phyloP scores from a whole-genome alignment of 208 protist species.

The Porcisia deanei region DNA sequence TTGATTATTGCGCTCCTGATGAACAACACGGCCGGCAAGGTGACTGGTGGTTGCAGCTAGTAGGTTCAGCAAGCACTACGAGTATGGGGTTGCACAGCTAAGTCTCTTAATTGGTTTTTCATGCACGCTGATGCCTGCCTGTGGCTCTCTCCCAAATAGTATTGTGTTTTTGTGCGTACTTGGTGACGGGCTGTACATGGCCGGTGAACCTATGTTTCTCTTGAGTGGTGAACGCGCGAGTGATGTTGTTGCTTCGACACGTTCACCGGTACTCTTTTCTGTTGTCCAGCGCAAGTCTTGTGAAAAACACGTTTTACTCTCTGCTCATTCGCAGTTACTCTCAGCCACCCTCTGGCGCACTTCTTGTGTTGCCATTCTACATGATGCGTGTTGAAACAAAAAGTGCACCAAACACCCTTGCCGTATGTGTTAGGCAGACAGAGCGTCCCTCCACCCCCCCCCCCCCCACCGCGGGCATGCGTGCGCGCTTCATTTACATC shows the following conservation, averaged over 20 bases:
- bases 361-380: not conserved
- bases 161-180: not conserved
- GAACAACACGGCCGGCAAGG: slow-evolving; percentile 89
- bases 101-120: not conserved
- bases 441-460: not conserved
- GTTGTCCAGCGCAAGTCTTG: not conserved
- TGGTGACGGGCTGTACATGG: not conserved
- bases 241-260: not conserved
- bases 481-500: not conserved
- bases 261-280: not conserved
- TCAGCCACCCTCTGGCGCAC: not conserved
- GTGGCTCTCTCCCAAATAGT: not conserved
- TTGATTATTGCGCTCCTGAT: slow-evolving; percentile 98
- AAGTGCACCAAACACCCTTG: not conserved
- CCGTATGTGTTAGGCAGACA: not conserved
- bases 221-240: not conserved
- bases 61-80: not conserved
- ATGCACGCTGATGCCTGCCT: not conserved
- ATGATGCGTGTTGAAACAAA: not conserved
- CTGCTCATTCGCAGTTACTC: not conserved
- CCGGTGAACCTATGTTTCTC: not conserved
- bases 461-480: not conserved
- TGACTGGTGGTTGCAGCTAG: slow-evolving; percentile 16
- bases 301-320: too few relatives aligned
- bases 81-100: not conserved